These are phyloP conservation scores for Dendrobium catenatum DNA, from an alignment of 106 monocot species.

Conservation along the genomic window DNA sequence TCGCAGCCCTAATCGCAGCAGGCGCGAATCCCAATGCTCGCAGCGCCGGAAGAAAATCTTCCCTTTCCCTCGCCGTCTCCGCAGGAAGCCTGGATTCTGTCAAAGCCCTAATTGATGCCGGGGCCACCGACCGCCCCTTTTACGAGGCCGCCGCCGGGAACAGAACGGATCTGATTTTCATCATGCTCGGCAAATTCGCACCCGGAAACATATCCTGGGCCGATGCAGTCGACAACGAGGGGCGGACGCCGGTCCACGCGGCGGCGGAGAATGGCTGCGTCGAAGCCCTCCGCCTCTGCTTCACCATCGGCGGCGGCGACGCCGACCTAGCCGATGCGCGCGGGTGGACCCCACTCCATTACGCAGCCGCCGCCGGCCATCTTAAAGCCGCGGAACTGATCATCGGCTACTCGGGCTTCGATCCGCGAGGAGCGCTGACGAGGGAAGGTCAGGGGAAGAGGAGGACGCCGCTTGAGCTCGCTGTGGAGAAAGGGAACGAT, in stretches of 20 bases:
- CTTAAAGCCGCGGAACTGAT: slow-evolving; percentile 7
- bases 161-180: slow-evolving; percentile 13
- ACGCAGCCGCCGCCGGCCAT: slow-evolving; percentile 17
- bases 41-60: slow-evolving; percentile 9
- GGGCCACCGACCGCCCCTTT: slow-evolving; percentile 21
- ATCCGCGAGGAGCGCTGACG: slow-evolving; percentile 16
- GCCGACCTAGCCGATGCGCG: slow-evolving; percentile 21
- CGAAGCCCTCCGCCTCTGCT: slow-evolving; percentile 15
- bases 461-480: slow-evolving; percentile 26
- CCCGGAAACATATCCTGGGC: not conserved
- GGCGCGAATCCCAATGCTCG: slow-evolving; percentile 18
- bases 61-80: slow-evolving; percentile 20
- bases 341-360: slow-evolving; percentile 45
- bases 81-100: slow-evolving; percentile 15
- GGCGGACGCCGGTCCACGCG: slow-evolving; percentile 25
- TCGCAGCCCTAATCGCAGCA: slow-evolving; percentile 22
- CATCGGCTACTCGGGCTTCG: slow-evolving; percentile 3
- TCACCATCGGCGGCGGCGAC: slow-evolving; percentile 19
- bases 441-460: not conserved
- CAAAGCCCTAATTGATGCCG: slow-evolving; percentile 10
- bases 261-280: slow-evolving; percentile 21
- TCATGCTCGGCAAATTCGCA: not conserved
- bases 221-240: slow-evolving; percentile 6
- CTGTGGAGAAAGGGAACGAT: slow-evolving; percentile 16
- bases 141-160: slow-evolving; percentile 19